Evolutionary conservation across 2,329 filamentous ascomycete genomes (phyloP), one percentile per base, ranked within the genome.

Genomic region (Neoarthrinium moseri): DNA sequence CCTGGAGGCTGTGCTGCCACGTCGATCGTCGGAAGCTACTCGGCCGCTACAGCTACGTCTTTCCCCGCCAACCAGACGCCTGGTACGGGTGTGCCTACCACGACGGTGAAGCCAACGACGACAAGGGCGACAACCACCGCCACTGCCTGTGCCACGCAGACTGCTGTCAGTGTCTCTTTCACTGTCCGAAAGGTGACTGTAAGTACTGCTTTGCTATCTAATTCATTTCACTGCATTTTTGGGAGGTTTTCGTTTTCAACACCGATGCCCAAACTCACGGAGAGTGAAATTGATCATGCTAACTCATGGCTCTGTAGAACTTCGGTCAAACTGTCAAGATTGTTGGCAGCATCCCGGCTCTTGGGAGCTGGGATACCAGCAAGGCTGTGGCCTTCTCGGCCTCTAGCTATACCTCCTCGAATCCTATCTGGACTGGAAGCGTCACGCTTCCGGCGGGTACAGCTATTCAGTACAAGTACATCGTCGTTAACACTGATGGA

Each of bases 301-400:
- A n/a, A n/a, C n/a, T n/a, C n/a, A n/a, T n/a, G n/a, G n/a, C n/a
- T n/a, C n/a, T n/a, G n/a, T n/a, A n/a, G n/a, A 59, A 58, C 2
- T 80, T 62, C 39, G 86, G 86, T 4, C 74, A 89, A 61, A 81
- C 74, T 7, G 73, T 91, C 58, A 86, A 83, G 61, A 62, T 91
- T 11, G 72, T 77, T 0, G 87, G 87, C 15, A 80, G 75, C 45
- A 72, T 75, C 38, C 56, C 71, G 1, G 68, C 75, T 23, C 75
- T 91, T 6, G 86, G 86, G 8, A 72, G 60, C 55, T 90, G 86
- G 86, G 69, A 81, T 48, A 69, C 76, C 0, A 57, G 51, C 34
- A 69, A 65, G 22, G 85, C 78, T 0, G 57, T 86, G 3, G 56
- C 78, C 0, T 69, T 91, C 17, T 77, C 73, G 36, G 80, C 85